Conservation (phyloP, 306 rosid species). For the Corylus avellana region DNA sequence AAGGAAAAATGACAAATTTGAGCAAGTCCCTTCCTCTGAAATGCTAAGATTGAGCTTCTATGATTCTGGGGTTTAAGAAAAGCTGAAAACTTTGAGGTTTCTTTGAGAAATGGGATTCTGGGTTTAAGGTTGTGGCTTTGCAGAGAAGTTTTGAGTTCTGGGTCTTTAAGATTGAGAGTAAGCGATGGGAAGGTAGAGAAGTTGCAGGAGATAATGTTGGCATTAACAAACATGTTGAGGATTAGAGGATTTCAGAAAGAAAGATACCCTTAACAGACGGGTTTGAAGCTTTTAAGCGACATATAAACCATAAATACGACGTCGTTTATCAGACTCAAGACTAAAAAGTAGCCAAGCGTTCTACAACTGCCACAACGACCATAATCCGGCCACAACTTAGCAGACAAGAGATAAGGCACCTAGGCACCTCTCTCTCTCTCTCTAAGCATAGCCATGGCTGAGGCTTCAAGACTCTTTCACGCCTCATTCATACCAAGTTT, state of each 20-base stretch:
- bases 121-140: constrained; percentile 35
- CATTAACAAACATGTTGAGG: constrained; percentile 38
- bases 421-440: constrained; percentile 33
- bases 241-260: not conserved
- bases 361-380: constrained; percentile 18
- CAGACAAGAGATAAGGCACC: constrained; percentile 35
- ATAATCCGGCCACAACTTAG: not conserved
- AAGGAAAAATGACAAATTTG: constrained; percentile 41
- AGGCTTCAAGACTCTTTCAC: constrained; percentile 52
- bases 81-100: not conserved
- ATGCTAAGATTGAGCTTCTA: constrained; percentile 19
- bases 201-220: constrained; percentile 63
- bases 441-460: constrained; percentile 56
- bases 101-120: constrained; percentile 10
- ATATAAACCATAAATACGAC: not conserved
- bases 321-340: not conserved
- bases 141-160: constrained; percentile 24
- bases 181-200: constrained; percentile 38
- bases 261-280: not conserved
- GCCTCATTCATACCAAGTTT: constrained; percentile 43
- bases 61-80: constrained; percentile 17
- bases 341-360: constrained; percentile 2
- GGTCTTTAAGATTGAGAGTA: constrained; percentile 28
- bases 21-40: constrained; percentile 25
- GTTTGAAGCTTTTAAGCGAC: not conserved